Evolutionary conservation across 2,329 filamentous ascomycete genomes (phyloP), one percentile per base, ranked within the genome.

Genomic region (Calonectria honghensis): DNA sequence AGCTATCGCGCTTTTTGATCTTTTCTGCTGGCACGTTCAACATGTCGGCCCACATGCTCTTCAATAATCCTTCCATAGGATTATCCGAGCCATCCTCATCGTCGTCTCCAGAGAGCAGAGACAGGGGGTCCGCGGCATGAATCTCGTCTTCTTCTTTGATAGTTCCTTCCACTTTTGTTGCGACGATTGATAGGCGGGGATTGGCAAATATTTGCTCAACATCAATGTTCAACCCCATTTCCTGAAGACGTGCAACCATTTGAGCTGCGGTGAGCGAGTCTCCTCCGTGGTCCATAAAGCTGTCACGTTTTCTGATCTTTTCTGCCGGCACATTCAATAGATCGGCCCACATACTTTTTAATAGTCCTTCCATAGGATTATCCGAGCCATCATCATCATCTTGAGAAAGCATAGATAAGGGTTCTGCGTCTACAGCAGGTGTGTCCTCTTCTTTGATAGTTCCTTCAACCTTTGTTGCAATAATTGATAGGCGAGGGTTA

Each of bases 211-310:
- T 37, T 1, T 31, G 39, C 3, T 61, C 32, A 24, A 61, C 35
- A 2, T 39, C 24, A 32, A 64, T 37, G 37, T 37, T 64, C 59
- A 64, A n/a, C 27, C 59, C 59, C 37, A 64, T 64, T 7, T 64
- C n/a, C 14, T 29, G 39, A 20, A 45, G 59, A 31, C 39, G 59
- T 2, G 59, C 18, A 5, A 64, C 37, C 59, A 64, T 29, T 14
- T 64, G 59, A 27, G 48, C 31, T 13, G 59, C 59, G 0, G 59
- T 48, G 39, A 64, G 18, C 6, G 39, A 45, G 18, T 64, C 59
- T 29, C 59, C 59, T 16, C 59, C 59, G 29, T 45, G 37, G 2
- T 24, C 27, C 18, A 37, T 31, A 24, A 64, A 64, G 20, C 37
- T 64, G 16, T 64, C 59, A 7, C 27, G 29, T 32, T 27, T 29